Base-by-base conservation (phyloP, 805 yeast genomes). In the Candida pini region DNA sequence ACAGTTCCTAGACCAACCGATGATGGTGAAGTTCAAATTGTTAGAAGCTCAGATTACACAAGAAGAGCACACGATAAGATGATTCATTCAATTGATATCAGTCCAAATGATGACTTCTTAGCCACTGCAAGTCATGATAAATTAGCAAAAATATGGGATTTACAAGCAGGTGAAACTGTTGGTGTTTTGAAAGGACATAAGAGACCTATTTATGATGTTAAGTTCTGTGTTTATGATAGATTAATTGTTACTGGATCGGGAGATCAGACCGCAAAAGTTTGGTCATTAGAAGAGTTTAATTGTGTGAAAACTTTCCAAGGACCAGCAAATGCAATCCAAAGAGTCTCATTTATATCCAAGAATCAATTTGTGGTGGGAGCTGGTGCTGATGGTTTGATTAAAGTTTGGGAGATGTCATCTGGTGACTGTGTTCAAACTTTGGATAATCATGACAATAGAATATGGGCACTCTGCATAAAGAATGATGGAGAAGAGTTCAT, bases 11-110 rank as follows among this genome's bases (percentile, higher is more conserved):
- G 62, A 35, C 62, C 60, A n/a, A 33, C 28, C 14, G 40, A 27
- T 6, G 27, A 27, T 21, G 26, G 30, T 20, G 34, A 39, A 9
- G 38, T 48, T 4, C 45, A 49, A 14, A 47, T 52, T 4, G 68
- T 84, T 6, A 76, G 70, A 47, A 64, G 69, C 2, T 83, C 96
- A 2, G 87, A 79, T 35, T 92, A 81, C 58, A 92, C 98, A 0
- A 77, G 96, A 66, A 77, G 89, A 52, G 97, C 97, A 2, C 99
- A 92, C 57, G 97, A 92, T 36, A 92, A 90, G 57, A 96, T 92
- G 58, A 92, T 92, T 40, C 94, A 92, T 51, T 73, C 90, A 2
- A 63, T 92, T 34, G 96, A 88, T 44, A 68, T 92, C 4, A 72
- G 97, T n/a, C 95, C 96, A 13, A 86, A 88, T 52, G 94, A 90